Percentiles rank a stretch among this genome's conserved stretches.
Evolutionary conservation across 2,329 filamentous ascomycete genomes (phyloP).

Genomic region (Pyrenophora graminea): DNA sequence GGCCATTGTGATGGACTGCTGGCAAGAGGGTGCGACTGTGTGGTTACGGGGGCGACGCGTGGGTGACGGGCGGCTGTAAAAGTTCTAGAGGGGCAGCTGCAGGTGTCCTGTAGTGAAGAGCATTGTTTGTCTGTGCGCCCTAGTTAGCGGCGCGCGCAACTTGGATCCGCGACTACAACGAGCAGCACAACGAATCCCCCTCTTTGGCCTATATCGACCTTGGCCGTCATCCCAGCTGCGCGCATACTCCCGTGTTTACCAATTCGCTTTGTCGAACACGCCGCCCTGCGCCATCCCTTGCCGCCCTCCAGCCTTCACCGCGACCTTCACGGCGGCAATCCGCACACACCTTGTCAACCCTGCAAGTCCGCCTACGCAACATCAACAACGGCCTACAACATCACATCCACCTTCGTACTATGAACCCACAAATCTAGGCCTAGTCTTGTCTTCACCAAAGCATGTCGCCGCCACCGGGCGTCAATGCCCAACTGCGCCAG

Average conservation of each 20-base stretch:
- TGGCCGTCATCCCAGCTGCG: constrained; percentile 14
- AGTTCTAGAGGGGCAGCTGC: background rate
- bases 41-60: background rate
- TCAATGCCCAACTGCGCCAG: constrained; percentile 65
- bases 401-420: constrained; percentile 3
- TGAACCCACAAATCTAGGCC: constrained; percentile 7
- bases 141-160: constrained; percentile 3
- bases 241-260: constrained; percentile 34
- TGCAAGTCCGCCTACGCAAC: constrained; percentile 4
- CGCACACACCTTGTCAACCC: constrained; percentile 9
- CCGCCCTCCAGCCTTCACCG: no score
- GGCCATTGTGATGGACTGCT: constrained; percentile 6
- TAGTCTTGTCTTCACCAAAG: constrained; percentile 16
- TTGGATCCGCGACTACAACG: constrained; percentile 7
- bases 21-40: no score
- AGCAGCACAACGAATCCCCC: constrained; percentile 4
- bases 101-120: constrained; percentile 2
- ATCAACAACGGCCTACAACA: background rate
- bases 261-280: constrained; percentile 46
- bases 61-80: background rate
- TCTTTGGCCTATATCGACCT: constrained; percentile 7
- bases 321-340: constrained; percentile 13
- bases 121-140: constrained; percentile 2
- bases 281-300: constrained; percentile 2
- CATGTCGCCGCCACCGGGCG: constrained; percentile 63